phyloP scores from a whole-genome alignment of 331 rosid genomes.

The Prunus yedoensis region DNA sequence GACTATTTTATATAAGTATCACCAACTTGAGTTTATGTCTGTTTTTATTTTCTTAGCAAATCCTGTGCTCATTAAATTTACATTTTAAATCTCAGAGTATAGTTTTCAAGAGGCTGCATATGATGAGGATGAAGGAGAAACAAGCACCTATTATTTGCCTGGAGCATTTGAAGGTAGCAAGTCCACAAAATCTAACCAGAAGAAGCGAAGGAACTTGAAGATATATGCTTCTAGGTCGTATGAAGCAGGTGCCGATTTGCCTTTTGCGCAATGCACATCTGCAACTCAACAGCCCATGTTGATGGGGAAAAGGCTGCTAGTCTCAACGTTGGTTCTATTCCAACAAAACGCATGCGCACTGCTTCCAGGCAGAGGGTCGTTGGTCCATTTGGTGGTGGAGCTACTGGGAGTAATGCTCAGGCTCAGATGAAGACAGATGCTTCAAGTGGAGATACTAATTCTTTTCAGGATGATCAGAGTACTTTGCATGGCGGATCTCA shows the following conservation, averaged over 20 bases:
- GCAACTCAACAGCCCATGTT: conserved; percentile 57
- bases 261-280: conserved; percentile 54
- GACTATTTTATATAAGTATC: conserved; percentile 19
- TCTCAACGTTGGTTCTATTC: conserved; percentile 75
- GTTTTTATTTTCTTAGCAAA: conserved; percentile 15
- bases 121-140: conserved; percentile 90
- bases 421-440: conserved; percentile 85
- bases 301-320: conserved; percentile 68
- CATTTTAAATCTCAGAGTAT: conserved; percentile 40
- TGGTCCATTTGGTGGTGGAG: conserved; percentile 65
- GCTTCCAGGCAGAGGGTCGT: conserved; percentile 86
- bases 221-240: conserved; percentile 47
- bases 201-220: conserved; percentile 57
- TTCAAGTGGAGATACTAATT: conserved; percentile 97
- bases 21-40: not conserved
- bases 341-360: conserved; percentile 86
- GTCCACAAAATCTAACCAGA: conserved; percentile 51
- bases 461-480: conserved; percentile 97
- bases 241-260: conserved; percentile 70
- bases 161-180: conserved; percentile 64
- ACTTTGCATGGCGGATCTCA: conserved; percentile 76
- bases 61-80: conserved; percentile 25
- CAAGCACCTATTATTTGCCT: conserved; percentile 54
- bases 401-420: conserved; percentile 48
- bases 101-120: conserved; percentile 60